These are phyloP conservation scores for Sclerotinia spermophila DNA, from an alignment of 2,329 filamentous ascomycete genomes.

Conservation along the genomic window DNA sequence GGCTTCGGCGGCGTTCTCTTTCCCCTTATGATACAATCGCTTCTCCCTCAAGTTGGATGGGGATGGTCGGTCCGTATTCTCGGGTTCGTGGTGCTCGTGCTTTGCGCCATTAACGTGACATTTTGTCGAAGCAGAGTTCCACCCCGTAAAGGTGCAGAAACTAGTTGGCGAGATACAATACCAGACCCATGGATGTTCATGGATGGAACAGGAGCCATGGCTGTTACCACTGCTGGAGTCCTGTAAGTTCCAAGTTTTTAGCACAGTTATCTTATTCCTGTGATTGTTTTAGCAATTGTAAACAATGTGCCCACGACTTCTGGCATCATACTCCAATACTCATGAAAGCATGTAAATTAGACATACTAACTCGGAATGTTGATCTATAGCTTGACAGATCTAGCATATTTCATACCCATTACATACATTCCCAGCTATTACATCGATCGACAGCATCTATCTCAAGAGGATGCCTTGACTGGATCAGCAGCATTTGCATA, in stretches of 20 bases:
- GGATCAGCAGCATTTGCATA: conserved; percentile 56
- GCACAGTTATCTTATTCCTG: neutral
- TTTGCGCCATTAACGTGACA: conserved; percentile 28
- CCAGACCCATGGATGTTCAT: conserved; percentile 50
- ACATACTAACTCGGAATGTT: neutral
- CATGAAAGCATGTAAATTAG: neutral
- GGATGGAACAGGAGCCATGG: conserved; percentile 59
- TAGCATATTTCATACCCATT: conserved; percentile 74
- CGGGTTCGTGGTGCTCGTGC: conserved; percentile 29
- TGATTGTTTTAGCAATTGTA: neutral
- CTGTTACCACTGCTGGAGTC: conserved; percentile 60
- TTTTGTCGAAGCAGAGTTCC: conserved; percentile 54
- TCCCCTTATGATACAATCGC: conserved; percentile 43
- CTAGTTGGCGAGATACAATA: conserved; percentile 48
- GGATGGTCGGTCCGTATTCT: conserved; percentile 31
- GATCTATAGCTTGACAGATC: conserved; percentile 55
- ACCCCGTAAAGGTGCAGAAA: neutral
- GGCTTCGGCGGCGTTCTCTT: conserved; percentile 68
- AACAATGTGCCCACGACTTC: neutral
- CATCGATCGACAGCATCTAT: neutral
- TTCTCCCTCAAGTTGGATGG: conserved; percentile 32
- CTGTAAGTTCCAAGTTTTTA: conserved; percentile 42
- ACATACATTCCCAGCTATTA: conserved; percentile 60
- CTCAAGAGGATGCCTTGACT: neutral
- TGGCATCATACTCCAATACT: neutral